These are phyloP conservation scores for Nematocida sp. DNA, from an alignment of 371 early-diverging fungal species.

Conservation along the genomic window DNA sequence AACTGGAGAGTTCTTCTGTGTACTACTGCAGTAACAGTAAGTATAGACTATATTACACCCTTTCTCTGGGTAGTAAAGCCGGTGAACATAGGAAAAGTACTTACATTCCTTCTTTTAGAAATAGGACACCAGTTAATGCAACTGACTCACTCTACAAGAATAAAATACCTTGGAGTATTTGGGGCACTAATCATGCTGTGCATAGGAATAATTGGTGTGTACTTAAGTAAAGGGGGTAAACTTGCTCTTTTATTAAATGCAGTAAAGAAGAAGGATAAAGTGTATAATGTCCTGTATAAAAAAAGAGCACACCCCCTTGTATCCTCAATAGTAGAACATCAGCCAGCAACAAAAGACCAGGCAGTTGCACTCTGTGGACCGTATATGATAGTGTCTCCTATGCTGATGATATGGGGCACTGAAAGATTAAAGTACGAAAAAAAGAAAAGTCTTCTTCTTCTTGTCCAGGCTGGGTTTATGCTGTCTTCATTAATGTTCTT, in stretches of 20 bases:
- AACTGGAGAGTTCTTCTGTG: neutral
- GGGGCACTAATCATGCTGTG: neutral
- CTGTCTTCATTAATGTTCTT: slow-evolving; percentile 17
- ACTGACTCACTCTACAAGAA: neutral
- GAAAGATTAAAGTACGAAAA: neutral
- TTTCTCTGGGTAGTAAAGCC: slow-evolving; percentile 9
- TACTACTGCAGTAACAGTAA: neutral
- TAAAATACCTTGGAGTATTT: neutral
- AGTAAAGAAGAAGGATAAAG: slow-evolving; percentile 4
- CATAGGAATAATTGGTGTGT: neutral
- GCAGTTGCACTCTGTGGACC: neutral
- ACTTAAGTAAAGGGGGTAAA: neutral
- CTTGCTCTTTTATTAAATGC: neutral
- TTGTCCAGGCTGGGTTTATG: neutral
- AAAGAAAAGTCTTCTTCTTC: slow-evolving; percentile 5
- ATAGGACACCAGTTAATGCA: neutral
- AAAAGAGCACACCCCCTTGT: slow-evolving; percentile 48
- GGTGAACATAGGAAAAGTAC: neutral
- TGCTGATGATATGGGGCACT: neutral
- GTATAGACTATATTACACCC: neutral
- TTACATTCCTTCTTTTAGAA: neutral
- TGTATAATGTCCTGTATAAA: slow-evolving; percentile 46
- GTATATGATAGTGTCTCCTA: slow-evolving; percentile 5
- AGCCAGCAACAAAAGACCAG: neutral
- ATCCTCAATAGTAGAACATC: slow-evolving; percentile 35